Base-by-base conservation (phyloP, 2,329 filamentous ascomycete genomes). In the Ampelomyces quisqualis region DNA sequence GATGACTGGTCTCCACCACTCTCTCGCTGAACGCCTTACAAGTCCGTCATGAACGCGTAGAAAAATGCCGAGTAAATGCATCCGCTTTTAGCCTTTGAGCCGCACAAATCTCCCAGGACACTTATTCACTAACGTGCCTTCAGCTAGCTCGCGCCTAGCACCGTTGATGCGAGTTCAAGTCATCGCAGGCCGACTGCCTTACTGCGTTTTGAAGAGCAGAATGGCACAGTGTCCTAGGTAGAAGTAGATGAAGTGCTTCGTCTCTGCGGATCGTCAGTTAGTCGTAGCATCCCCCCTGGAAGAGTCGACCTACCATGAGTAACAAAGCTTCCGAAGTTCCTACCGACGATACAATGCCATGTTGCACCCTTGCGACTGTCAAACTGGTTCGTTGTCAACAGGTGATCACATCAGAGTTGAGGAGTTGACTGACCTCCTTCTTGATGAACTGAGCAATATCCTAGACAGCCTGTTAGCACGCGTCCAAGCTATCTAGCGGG, bases 181-280 rank as follows among this genome's bases (percentile, higher is more conserved):
- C 8, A 36, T 11, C 9, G 19, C 29, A 15, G 19, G n/a, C n/a
- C 19, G 4, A 7, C n/a, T n/a, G 38, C 39, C 49, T 53, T 68
- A 97, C 81, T 96, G 91, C 27, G 93, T 98, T 80, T 98, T 98
- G 83, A 97, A 98, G 38, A 98, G 84, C 41, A 98, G 80, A 67
- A 98, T 97, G 45, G 93, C 93, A 71, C 90, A 96, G 78, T 97
- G 93, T 39, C 93, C 93, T 45, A 98, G 86, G 76, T 98, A 98
- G 77, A 98, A 98, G 77, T 98, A 98, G 70, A 98, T 96, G 77
- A 98, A 98, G 73, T 98, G 93, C 76, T 97, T 97, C 19, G 93
- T 97, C 73, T 97, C 93, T 96, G 74, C 24, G 28, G 7, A 3
- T 5, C 17, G 34, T 65, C 22, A 64, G 64, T 30, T 10, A 11